Evolutionary conservation across 225 moss, liverwort and hornwort species (phyloP), one percentile per base, ranked within the genome.

Genomic region (Anthoceros angustus): DNA sequence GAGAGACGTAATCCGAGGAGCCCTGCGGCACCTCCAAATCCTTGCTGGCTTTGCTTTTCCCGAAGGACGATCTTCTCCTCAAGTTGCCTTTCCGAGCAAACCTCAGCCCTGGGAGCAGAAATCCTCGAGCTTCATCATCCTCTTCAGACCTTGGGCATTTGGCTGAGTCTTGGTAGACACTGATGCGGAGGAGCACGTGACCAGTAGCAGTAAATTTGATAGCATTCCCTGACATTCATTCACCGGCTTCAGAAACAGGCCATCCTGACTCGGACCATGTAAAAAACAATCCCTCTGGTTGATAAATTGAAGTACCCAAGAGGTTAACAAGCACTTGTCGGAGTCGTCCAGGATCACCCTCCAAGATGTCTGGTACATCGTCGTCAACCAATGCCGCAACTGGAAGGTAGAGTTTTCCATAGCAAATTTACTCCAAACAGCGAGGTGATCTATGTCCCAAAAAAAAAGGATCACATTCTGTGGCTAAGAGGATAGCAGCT

Each of bases 311-410:
- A 41, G 40, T 67, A 24, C 62, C 64, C 63, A 55, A 16, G 12
- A 62, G 26, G 40, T 65, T 43, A 6, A 71, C 5, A 5, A 20
- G 20, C 65, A 94, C 93, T 87, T 94, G 94, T 69, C 94, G 90
- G 65, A 94, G 78, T 67, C 94, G 74, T 76, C 94, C 94, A 43
- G 94, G 83, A 65, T 94, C 94, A 25, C 94, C 94, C 40, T 77
- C 71, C 5, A 94, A 80, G 60, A 70, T 80, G 42, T 62, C 65
- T 60, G 94, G 94, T 63, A 94, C 83, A 32, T 72, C 67, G 63
- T 90, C 94, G 42, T 94, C 90, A 3, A 90, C 86, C 16, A 94
- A 78, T 55, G 80, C 86, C 61, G 80, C 86, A 21, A 88, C 80
- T 73, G 86, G 87, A 2, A 94, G 81, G 66, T 82, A 81, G 23